Base-by-base conservation (phyloP, 2,329 filamentous ascomycete genomes). In the Apiospora sp. region DNA sequence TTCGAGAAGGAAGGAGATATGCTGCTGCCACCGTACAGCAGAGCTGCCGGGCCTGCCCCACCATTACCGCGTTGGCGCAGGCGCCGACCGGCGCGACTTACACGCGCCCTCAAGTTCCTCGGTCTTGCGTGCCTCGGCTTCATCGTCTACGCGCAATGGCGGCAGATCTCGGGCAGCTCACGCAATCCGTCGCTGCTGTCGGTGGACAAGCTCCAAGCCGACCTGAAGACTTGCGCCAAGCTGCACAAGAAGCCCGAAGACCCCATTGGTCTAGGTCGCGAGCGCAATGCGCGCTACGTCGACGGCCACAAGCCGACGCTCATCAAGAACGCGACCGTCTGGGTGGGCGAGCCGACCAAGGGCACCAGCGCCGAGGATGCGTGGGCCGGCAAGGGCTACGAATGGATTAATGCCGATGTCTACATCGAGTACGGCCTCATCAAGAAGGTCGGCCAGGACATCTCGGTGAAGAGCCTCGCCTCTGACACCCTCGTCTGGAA, bases 311-410 rank as follows among this genome's bases (percentile, higher is more conserved):
- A 86, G 74, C 87, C 91, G 0, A 90, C 90, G 0, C 84, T 93
- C 54, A 92, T 93, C 75, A 88, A 86, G 74, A 93, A 93, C 78
- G 91, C 91, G 5, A 90, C 88, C 1, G 85, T 93, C 27, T 93
- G 91, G 91, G 84, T 89, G 4, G 91, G 91, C 46, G 91, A 92
- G 80, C 88, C 91, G 0, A 79, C 77, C 0, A 72, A 84, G 46
- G 89, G 89, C 13, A 87, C 86, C 1, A 86, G 85, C 8, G 79
- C 83, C 7, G 86, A 87, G 67, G 89, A 90, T 75, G 88, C 89
- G 0, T 85, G 86, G 54, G 84, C 84, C 41, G 91, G 91, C 24
- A 87, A 87, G 72, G 90, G 90, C 44, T 92, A 87, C 82, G 79
- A 83, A 34, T 93, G 91, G 91, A 82, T 86, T 46, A 79, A 79